Evolutionary conservation across 2,329 filamentous ascomycete species (phyloP), one percentile per base, ranked within the genome.

Genomic region (Aspergillus fischeri): DNA sequence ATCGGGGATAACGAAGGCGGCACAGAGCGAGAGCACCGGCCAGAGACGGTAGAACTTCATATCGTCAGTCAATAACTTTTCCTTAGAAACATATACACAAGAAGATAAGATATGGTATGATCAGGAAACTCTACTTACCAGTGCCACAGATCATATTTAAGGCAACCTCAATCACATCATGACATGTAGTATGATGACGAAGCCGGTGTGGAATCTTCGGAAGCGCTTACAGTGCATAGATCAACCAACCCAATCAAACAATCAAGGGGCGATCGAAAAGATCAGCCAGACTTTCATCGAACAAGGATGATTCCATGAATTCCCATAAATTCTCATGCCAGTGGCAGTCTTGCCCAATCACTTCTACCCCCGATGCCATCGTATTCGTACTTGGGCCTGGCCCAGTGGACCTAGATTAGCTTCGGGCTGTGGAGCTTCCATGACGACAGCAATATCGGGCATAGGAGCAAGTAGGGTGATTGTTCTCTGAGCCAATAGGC

Each of bases 1-100:
- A 51, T 78, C 71, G 24, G 80, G 79, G 54, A 83, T 73, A 49
- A 83, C 78, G 55, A 83, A 74, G 51, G 80, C 80, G 50, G 78
- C 71, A 59, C 73, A 70, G 55, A 81, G 63, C 14, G 78, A 76
- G 54, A 77, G 74, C 59, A 79, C 73, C 63, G 81, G 66, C 49
- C 60, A 54, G 52, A 73, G 68, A 24, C 48, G 49, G 29, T 56
- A 41, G 28, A 61, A 29, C 55, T 59, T 65, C 61, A 61, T 65
- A 2, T 9, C 58, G 44, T 8, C 20, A 51, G 5, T 25, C 14
- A 5, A 8, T 47, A 25, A 14, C 21, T 20, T 45, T 11, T 24
- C 42, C 24, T 11, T 45, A 38, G 2, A 17, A 17, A 17, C 14
- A 38, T 38, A 38, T n/a, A 38, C 32, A 38, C 14, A 38, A 17